Base-by-base conservation (phyloP, 164 flowering plant genomes). In the Piper betle region DNA sequence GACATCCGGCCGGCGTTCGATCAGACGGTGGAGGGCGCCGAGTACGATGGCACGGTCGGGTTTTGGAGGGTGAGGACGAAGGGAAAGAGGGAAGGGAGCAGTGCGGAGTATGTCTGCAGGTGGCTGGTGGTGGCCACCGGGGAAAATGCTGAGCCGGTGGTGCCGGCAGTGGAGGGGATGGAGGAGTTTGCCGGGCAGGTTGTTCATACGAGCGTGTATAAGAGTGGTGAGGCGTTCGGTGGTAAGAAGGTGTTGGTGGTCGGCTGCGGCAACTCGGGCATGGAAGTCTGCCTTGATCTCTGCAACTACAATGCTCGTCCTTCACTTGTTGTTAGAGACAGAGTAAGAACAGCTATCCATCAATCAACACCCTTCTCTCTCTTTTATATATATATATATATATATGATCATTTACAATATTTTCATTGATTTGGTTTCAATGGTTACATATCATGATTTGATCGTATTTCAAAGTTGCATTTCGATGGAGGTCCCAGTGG, bases 281-380 rank as follows among this genome's bases (percentile, higher is more conserved):
- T 55, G 58, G 58, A 55, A 15, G 33, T 55, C 2, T 37, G 38
- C 20, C 20, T 20, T 55, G 58, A 55, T 55, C 58, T 55, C 50
- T 84, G 85, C 75, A 76, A 84, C 79, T 68, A 75, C 70, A 73
- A 78, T 66, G 92, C 97, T 57, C 46, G 55, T 16, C 99, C 99
- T 0, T 76, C 86, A 11, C 79, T 93, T 53, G 97, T 83, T 3
- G 92, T 89, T 52, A 75, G 96, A 66, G 88, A 86, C 62, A 55
- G 87, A 66, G 97, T 89, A 71, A 74, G 88, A n/a, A 6, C 43
- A 40, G 17, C 20, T 7, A 42, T 0, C 19, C 1, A 12, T 15
- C 56, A 15, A 55, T 37, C 39, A n/a, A n/a, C n/a, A n/a, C n/a
- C 6, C 37, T 4, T 56, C 17, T 17, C 64, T 37, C n/a, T 60